Evolutionary conservation across 2,329 filamentous ascomycete genomes (phyloP).

Genomic region (Venturia asperata): DNA sequence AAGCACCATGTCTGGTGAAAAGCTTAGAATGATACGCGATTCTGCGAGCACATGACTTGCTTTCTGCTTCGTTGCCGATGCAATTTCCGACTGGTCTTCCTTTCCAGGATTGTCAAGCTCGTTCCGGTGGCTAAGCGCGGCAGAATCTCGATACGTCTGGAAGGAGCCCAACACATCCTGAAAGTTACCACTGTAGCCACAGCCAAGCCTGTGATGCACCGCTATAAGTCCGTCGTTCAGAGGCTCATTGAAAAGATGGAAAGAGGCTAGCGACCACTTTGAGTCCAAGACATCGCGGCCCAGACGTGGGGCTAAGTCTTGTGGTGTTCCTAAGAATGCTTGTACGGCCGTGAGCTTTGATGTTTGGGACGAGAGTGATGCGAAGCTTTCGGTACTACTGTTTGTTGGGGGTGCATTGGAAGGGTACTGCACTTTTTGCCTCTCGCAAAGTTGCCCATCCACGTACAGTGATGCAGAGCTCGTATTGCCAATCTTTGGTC

Average conservation of each 20-base stretch:
- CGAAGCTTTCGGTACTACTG: conserved; percentile 59
- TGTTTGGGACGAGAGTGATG: conserved; percentile 52
- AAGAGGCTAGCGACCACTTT: conserved; percentile 82
- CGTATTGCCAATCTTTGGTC: conserved; percentile 65
- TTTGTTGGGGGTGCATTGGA: conserved; percentile 60
- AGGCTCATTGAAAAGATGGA: conserved; percentile 79
- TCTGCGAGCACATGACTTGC: conserved; percentile 78
- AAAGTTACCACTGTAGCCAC: conserved; percentile 90
- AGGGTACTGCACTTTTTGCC: conserved; percentile 84
- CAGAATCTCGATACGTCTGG: conserved; percentile 91
- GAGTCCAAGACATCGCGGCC: conserved; percentile 68
- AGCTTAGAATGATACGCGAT: conserved; percentile 70
- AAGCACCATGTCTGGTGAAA: conserved; percentile 72
- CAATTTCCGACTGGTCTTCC: conserved; percentile 84
- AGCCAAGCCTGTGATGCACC: conserved; percentile 83
- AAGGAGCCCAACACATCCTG: conserved; percentile 94
- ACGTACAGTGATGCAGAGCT: conserved; percentile 76
- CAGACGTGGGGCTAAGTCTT: conserved; percentile 70
- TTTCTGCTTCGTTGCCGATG: conserved; percentile 78
- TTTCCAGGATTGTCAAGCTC: conserved; percentile 84
- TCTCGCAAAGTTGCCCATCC: conserved; percentile 88
- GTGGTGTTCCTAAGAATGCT: conserved; percentile 87
- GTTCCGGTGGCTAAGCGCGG: conserved; percentile 81
- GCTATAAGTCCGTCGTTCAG: conserved; percentile 87
- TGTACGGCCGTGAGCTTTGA: conserved; percentile 63